phyloP scores from a whole-genome alignment of 2,329 filamentous ascomycete genomes.

The Calonectria fujianensis region DNA sequence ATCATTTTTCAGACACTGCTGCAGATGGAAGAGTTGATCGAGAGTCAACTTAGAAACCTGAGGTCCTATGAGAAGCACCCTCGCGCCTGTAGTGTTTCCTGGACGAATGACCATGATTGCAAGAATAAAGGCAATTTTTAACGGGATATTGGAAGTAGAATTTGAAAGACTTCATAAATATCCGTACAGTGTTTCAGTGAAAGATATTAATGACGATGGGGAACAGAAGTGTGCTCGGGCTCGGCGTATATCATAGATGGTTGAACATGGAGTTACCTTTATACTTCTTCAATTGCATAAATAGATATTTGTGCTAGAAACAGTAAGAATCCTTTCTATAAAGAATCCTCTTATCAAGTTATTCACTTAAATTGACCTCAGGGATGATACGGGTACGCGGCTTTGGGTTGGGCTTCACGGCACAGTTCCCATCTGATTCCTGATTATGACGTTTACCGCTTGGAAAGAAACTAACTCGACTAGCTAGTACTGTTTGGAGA shows the following conservation, averaged over 20 bases:
- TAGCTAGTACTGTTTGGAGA: background rate
- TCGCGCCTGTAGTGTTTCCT: background rate
- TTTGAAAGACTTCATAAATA: background rate
- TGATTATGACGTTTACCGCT: background rate
- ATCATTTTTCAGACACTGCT: background rate
- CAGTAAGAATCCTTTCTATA: background rate
- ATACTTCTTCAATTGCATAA: background rate
- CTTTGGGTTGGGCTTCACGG: background rate
- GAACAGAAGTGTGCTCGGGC: background rate
- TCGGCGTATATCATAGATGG: no score
- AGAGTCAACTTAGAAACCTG: background rate
- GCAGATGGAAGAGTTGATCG: background rate
- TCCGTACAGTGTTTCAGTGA: background rate
- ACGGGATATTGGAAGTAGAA: background rate
- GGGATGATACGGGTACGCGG: background rate
- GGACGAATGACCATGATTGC: background rate
- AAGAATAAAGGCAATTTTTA: background rate
- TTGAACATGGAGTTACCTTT: background rate
- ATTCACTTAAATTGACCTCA: background rate
- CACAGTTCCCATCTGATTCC: background rate
- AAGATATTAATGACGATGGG: background rate
- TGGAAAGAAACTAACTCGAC: background rate
- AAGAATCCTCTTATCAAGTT: background rate
- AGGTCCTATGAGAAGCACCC: background rate
- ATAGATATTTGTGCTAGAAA: background rate